These are phyloP conservation scores for Glomus cerebriforme DNA, from an alignment of 192 early-diverging fungal genomes.

Conservation along the genomic window DNA sequence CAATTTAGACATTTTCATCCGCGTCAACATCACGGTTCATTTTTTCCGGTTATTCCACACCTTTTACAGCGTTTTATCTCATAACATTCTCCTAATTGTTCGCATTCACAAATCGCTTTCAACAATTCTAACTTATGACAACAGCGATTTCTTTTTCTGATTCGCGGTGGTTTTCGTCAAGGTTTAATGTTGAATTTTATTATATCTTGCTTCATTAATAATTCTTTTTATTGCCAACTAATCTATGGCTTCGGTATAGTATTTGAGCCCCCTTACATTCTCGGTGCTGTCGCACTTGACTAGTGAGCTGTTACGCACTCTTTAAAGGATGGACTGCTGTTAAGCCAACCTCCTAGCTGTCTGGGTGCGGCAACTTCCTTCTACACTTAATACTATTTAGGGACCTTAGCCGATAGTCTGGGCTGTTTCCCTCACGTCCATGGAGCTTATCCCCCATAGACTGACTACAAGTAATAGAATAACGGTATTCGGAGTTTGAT, in stretches of 20 bases:
- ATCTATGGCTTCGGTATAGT: constrained; percentile 23
- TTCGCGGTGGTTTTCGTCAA: neutral
- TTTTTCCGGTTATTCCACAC: too few relatives aligned
- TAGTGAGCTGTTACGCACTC: constrained; percentile 22
- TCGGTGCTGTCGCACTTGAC: constrained; percentile 1
- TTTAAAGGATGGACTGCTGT: constrained; percentile 23
- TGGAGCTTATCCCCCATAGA: constrained; percentile 25
- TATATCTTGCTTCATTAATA: too few relatives aligned
- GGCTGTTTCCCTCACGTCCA: constrained; percentile 24
- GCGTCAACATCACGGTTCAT: too few relatives aligned
- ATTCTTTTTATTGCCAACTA: constrained; percentile 24
- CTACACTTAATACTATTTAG: constrained; percentile 27
- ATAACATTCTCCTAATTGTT: too few relatives aligned
- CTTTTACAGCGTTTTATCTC: too few relatives aligned
- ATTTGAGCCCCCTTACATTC: constrained; percentile 25
- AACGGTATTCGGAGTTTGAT: constrained; percentile 23
- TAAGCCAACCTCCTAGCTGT: constrained; percentile 23
- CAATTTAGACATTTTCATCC: too few relatives aligned
- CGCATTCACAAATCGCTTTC: too few relatives aligned
- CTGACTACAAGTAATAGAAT: constrained; percentile 21
- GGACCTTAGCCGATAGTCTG: constrained; percentile 25
- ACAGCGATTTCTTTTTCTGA: neutral
- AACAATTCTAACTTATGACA: too few relatives aligned
- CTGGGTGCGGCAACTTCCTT: constrained; percentile 2
- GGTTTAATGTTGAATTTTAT: neutral